Conservation (phyloP, 768 basidiomycete species). For the Harrya chromipes region DNA sequence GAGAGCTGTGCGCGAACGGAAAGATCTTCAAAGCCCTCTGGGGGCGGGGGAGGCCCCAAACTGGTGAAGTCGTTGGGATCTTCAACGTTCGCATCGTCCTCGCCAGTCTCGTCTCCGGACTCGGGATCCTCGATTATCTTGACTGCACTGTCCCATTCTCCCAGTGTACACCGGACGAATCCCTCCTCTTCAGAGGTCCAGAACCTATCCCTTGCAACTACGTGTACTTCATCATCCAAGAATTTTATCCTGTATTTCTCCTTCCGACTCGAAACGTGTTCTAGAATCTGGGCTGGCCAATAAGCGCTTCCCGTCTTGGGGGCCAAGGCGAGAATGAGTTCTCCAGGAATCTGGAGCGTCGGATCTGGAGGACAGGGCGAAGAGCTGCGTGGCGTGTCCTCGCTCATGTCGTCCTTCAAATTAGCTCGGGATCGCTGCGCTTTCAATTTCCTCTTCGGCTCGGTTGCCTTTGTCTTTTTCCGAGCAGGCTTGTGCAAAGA, state of each 20-base stretch:
- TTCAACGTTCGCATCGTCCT: slow-evolving; percentile 21
- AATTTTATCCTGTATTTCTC: slow-evolving; percentile 57
- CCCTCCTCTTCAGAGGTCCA: slow-evolving; percentile 53
- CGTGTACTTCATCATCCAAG: slow-evolving; percentile 46
- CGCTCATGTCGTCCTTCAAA: slow-evolving; percentile 12
- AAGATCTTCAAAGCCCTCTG: slow-evolving; percentile 48
- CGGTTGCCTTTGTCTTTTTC: slow-evolving; percentile 9
- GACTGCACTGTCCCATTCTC: slow-evolving; percentile 49
- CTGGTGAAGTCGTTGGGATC: slow-evolving; percentile 11
- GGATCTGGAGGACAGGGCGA: slow-evolving; percentile 46
- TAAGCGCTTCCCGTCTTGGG: slow-evolving; percentile 37
- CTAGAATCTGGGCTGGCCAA: slow-evolving; percentile 67
- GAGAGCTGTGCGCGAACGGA: slow-evolving; percentile 56
- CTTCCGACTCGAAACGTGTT: slow-evolving; percentile 39
- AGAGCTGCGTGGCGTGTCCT: slow-evolving; percentile 21
- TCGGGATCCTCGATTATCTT: slow-evolving; percentile 26
- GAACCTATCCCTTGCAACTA: slow-evolving; percentile 51
- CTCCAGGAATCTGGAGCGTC: slow-evolving; percentile 60
- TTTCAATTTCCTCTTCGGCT: slow-evolving; percentile 14
- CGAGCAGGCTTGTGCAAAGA: not conserved
- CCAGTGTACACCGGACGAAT: slow-evolving; percentile 65
- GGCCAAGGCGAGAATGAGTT: slow-evolving; percentile 53
- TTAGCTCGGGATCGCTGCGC: slow-evolving; percentile 17
- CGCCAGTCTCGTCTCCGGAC: slow-evolving; percentile 30
- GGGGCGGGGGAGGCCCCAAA: slow-evolving; percentile 39